These are phyloP conservation scores for Colletotrichum camelliae DNA, from an alignment of 2,329 filamentous ascomycete species.

Conservation along the genomic window DNA sequence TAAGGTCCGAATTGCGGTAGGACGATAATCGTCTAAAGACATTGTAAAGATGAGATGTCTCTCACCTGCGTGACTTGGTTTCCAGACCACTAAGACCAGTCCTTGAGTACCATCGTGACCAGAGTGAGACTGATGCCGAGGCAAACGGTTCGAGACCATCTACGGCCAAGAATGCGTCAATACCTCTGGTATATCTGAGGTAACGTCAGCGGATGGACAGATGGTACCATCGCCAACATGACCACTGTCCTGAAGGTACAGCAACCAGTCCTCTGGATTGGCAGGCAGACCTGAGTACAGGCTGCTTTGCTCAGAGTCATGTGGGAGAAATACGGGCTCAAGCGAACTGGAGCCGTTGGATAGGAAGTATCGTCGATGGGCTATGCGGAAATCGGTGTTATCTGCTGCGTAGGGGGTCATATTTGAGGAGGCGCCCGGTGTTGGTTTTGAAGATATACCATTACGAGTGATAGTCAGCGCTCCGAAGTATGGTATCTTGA, in stretches of 20 bases:
- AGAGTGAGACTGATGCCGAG: not conserved
- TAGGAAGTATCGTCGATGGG: not conserved
- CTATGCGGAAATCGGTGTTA: not conserved
- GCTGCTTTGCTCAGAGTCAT: not conserved
- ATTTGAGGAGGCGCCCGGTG: not conserved
- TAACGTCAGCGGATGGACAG: not conserved
- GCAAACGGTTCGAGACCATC: not conserved
- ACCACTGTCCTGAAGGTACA: not conserved
- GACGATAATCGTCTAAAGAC: rapidly evolving
- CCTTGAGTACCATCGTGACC: not conserved
- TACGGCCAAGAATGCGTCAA: not conserved
- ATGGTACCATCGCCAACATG: not conserved
- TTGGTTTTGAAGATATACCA: not conserved
- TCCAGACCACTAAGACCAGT: not conserved
- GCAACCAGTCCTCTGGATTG: not conserved
- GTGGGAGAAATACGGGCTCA: not conserved
- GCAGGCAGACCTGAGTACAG: not conserved
- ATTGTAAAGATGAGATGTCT: rapidly evolving
- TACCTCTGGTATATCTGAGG: not conserved
- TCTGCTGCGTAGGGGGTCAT: not conserved
- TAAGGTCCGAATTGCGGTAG: not conserved
- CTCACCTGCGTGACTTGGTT: not conserved
- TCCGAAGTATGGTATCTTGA: not conserved
- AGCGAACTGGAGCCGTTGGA: not conserved
- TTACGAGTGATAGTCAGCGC: not conserved